A percentile compares a stretch with the other conserved stretches of the same genome.
phyloP scores from a whole-genome alignment of 768 basidiomycete genomes.

The Boletus patriciae region DNA sequence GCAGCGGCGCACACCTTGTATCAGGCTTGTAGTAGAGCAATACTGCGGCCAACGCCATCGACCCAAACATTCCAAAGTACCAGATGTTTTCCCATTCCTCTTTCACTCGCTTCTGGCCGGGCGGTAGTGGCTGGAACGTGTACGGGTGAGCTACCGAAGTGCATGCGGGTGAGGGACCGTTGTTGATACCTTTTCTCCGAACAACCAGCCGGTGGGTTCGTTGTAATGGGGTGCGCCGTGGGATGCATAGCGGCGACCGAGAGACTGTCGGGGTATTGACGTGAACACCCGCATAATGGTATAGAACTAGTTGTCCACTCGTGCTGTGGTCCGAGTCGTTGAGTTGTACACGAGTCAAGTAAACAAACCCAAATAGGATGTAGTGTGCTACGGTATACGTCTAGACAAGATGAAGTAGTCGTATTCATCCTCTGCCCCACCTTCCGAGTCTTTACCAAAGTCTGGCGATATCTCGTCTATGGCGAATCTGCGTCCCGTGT shows the following conservation, averaged over 20 bases:
- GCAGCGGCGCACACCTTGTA: slow-evolving; percentile 62
- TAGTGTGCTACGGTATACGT: slow-evolving; percentile 7
- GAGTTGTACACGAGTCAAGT: not conserved
- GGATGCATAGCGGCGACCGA: slow-evolving; percentile 56
- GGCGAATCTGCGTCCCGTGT: slow-evolving; percentile 45
- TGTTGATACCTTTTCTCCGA: slow-evolving; percentile 76
- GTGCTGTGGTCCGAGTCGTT: not conserved
- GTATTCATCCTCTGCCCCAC: slow-evolving; percentile 29
- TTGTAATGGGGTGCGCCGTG: slow-evolving; percentile 84
- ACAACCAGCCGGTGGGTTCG: slow-evolving; percentile 84
- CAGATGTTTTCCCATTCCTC: slow-evolving; percentile 92
- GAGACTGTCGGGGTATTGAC: slow-evolving; percentile 20
- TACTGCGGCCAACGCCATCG: slow-evolving; percentile 72
- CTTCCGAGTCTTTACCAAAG: slow-evolving; percentile 30
- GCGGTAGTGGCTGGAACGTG: slow-evolving; percentile 59
- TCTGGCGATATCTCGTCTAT: slow-evolving; percentile 56
- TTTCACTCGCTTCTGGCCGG: slow-evolving; percentile 82
- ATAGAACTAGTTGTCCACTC: not conserved
- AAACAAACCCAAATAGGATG: slow-evolving; percentile 30
- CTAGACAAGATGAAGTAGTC: slow-evolving; percentile 44
- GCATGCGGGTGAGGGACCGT: not conserved
- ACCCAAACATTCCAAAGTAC: slow-evolving; percentile 90
- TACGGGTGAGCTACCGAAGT: not conserved
- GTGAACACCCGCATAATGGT: slow-evolving; percentile 38
- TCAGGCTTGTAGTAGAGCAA: slow-evolving; percentile 91